A percentile compares a stretch with the other conserved stretches of the same genome.
Evolutionary conservation across 1,139 yeast species (phyloP).

Genomic region (Diutina ranongensis): DNA sequence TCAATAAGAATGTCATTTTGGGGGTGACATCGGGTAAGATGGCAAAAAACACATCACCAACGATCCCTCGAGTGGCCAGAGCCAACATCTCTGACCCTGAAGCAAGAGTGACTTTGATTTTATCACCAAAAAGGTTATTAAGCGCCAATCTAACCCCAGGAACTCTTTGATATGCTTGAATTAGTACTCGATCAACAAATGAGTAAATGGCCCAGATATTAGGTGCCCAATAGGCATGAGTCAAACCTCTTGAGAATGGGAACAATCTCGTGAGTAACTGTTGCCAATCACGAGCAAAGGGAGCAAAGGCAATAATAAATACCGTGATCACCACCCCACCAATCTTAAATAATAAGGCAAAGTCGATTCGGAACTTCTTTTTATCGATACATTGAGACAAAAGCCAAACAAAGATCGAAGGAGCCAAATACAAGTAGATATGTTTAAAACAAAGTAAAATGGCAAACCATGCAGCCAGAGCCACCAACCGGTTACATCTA

Average conservation of each 20-base stretch:
- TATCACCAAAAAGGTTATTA: conserved; percentile 17
- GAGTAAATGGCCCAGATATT: conserved; percentile 94
- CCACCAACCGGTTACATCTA: conserved; percentile 40
- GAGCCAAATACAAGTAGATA: conserved; percentile 85
- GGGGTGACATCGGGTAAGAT: conserved; percentile 78
- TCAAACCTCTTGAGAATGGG: conserved; percentile 90
- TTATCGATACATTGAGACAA: conserved; percentile 50
- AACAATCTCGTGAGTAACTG: conserved; percentile 61
- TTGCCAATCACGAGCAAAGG: conserved; percentile 59
- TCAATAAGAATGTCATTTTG: conserved; percentile 59
- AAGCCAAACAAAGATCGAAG: conserved; percentile 78
- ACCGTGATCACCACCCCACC: conserved; percentile 56
- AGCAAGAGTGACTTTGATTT: conserved; percentile 19
- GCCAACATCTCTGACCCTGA: conserved; percentile 17
- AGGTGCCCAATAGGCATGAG: conserved; percentile 99
- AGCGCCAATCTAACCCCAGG: conserved; percentile 33
- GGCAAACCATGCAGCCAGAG: conserved; percentile 67
- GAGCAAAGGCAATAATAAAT: conserved; percentile 65
- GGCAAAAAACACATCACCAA: conserved; percentile 78
- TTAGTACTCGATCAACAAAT: conserved; percentile 63
- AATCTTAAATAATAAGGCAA: conserved; percentile 36
- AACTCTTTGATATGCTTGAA: conserved; percentile 34
- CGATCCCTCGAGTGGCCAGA: conserved; percentile 73
- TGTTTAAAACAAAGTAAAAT: conserved; percentile 84
- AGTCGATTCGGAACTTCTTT: not conserved